Base-by-base conservation (phyloP, 768 basidiomycete species). In the Tylopilus balloui region DNA sequence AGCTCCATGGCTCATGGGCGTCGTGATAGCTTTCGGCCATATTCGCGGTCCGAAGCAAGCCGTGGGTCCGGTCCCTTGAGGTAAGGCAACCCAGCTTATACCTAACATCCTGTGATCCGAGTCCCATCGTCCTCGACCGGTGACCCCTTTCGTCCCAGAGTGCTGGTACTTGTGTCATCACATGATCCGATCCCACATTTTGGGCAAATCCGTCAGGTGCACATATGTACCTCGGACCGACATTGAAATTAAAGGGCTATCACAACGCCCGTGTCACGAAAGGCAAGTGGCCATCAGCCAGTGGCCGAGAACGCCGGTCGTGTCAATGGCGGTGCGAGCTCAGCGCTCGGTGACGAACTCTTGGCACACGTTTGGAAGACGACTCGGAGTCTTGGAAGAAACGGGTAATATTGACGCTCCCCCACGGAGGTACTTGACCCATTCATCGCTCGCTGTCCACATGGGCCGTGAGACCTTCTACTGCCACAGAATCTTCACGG, bases 81-180 rank as follows among this genome's bases (percentile, higher is more conserved):
- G 43, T 32, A 20, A 17, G 28, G 44, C 8, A 42, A 49, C 43
- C 20, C 13, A 37, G 89, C 78, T 93, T 94, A 70, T 77, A 84
- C 40, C 92, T 78, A 56, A 88, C 61, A 71, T 93, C 90, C 68
- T 92, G n/a, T n/a, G n/a, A n/a, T n/a, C n/a, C n/a, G n/a, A n/a
- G n/a, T n/a, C n/a, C n/a, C n/a, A n/a, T n/a, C n/a, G n/a, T n/a
- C n/a, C n/a, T n/a, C n/a, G n/a, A n/a, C n/a, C n/a, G n/a, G n/a
- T n/a, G n/a, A n/a, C n/a, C n/a, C n/a, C n/a, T n/a, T n/a, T n/a
- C n/a, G n/a, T n/a, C n/a, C n/a, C n/a, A n/a, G n/a, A n/a, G n/a
- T n/a, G n/a, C n/a, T n/a, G n/a, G n/a, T n/a, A n/a, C n/a, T n/a
- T n/a, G n/a, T n/a, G n/a, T n/a, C n/a, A n/a, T n/a, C n/a, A n/a